A percentile compares a stretch with the other conserved stretches of the same genome.
These are phyloP conservation scores for Penicillium sclerotiorum DNA, from an alignment of 2,329 filamentous ascomycete species.

Conservation along the genomic window DNA sequence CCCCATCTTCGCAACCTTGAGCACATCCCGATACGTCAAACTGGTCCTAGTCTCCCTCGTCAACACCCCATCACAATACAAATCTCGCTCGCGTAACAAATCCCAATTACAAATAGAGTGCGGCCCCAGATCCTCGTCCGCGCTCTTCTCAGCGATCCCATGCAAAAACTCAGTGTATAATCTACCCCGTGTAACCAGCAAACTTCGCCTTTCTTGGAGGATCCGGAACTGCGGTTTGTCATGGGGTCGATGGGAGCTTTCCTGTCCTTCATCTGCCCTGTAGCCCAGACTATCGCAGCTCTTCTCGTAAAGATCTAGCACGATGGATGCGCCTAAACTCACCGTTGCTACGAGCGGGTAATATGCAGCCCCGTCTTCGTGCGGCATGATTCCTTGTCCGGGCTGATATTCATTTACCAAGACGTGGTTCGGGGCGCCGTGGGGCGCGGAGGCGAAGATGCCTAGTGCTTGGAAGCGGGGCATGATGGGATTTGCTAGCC, in stretches of 20 bases:
- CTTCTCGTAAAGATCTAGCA: slow-evolving; percentile 74
- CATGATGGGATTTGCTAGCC: slow-evolving; percentile 72
- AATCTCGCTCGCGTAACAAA: slow-evolving; percentile 49
- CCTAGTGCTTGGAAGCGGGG: slow-evolving; percentile 53
- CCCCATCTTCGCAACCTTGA: slow-evolving; percentile 75
- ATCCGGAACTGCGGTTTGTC: slow-evolving; percentile 55
- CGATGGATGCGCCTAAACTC: slow-evolving; percentile 75
- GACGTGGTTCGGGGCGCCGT: slow-evolving; percentile 81
- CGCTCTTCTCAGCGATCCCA: slow-evolving; percentile 57
- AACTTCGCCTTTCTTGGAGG: slow-evolving; percentile 79
- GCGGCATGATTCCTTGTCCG: slow-evolving; percentile 93
- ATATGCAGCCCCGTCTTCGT: slow-evolving; percentile 91
- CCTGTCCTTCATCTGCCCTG: neutral
- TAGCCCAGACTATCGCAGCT: slow-evolving; percentile 27
- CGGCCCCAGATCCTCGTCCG: slow-evolving; percentile 66
- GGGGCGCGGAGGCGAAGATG: slow-evolving; percentile 67
- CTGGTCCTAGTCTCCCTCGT: slow-evolving; percentile 58
- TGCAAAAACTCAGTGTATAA: slow-evolving; percentile 63
- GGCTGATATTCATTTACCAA: slow-evolving; percentile 89
- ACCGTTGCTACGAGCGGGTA: slow-evolving; percentile 87
- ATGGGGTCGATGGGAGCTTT: neutral
- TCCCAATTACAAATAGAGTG: slow-evolving; percentile 60
- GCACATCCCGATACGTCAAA: slow-evolving; percentile 77
- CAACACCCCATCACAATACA: slow-evolving; percentile 46
- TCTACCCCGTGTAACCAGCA: slow-evolving; percentile 58